Base-by-base conservation (phyloP, 2,329 filamentous ascomycete genomes). In the Trichothecium sympodiale region DNA sequence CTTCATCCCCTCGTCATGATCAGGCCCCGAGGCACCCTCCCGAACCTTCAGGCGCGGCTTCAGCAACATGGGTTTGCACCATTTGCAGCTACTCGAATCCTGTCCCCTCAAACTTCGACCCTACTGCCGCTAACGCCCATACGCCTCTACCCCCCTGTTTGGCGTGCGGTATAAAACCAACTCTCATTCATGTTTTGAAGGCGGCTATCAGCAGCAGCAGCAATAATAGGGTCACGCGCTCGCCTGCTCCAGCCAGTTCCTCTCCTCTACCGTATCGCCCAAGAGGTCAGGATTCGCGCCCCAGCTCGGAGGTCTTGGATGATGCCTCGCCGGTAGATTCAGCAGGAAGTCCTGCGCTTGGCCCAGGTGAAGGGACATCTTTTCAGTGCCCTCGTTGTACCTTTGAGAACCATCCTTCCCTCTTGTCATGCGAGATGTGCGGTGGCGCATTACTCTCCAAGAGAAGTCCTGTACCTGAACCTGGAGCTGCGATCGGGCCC, bases 21-120 rank as follows among this genome's bases (percentile, higher is more conserved):
- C 61, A 58, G 30, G 54, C 59, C 3, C 60, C 65, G 41, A 56
- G 66, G 16, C 47, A 51, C 14, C 52, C 53, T 5, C 33, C 51
- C 12, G 55, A 56, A 31, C 62, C 71, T 23, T 47, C 65, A 2
- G 59, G 69, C 12, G 55, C 65, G 12, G 71, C 67, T 44, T 73
- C 68, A 40, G 85, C 84, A 5, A 95, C 87, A 4, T 96, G 89
- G 89, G 80, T 96, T 15, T 96, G 89, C 61, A 82, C 84, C 2
- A 96, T 96, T 50, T 96, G 89, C 66, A 89, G 83, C 46, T 93
- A 94, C 53, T 89, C 88, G 8, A 96, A 96, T 50, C 81, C 85
- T 0, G 78, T 95, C 2, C 88, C 91, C 1, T 83, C 84, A 27
- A 95, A 94, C 55, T 96, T 96, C 54, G 89, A 96, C 49, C 83